Base-by-base conservation (phyloP, 1,139 yeast species). In the Scheffersomyces stambukii region DNA sequence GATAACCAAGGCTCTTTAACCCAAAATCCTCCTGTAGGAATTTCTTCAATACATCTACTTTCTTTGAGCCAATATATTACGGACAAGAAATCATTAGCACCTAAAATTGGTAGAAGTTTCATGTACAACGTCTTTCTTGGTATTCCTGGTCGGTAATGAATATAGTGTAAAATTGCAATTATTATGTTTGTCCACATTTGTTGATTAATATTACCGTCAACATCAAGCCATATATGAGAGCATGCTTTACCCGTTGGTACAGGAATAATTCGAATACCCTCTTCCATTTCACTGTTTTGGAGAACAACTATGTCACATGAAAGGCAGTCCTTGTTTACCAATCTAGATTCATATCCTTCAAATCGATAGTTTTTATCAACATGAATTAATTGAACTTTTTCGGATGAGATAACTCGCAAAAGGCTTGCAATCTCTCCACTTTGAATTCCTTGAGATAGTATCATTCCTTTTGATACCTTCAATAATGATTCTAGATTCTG, bases 141-240 rank as follows among this genome's bases (percentile, higher is more conserved):
- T 5, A 79, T 63, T 3, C 95, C 95, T 0, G 95, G 95, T 29
- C 75, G 63, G 46, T 76, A 70, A 9, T 78, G 63, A n/a, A 83
- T 50, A 27, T 64, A 64, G 33, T 66, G 56, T 1, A 78, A 36
- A 0, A 77, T 38, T n/a, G 75, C 63, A 16, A 67, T 55, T 1
- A 81, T 52, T 0, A 80, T 50, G 31, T 65, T 69, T 8, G 56
- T 54, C 89, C 94, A 86, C n/a, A 83, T 52, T 1, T 52, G 51
- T 15, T 54, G 56, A 41, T 81, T 77, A 15, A 84, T 64, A 16
- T 64, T 54, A 1, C 94, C 93, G 23, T 64, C 53, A 19, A 80
- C 53, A 41, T 80, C 83, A 7, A 83, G 62, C 96, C 96, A 86
- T 8, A 83, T 54, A 28, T 73, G 73, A 1, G 82, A 71, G 34